Base-by-base conservation (phyloP, 2,329 filamentous ascomycete species). In the Rosellinia necatrix region DNA sequence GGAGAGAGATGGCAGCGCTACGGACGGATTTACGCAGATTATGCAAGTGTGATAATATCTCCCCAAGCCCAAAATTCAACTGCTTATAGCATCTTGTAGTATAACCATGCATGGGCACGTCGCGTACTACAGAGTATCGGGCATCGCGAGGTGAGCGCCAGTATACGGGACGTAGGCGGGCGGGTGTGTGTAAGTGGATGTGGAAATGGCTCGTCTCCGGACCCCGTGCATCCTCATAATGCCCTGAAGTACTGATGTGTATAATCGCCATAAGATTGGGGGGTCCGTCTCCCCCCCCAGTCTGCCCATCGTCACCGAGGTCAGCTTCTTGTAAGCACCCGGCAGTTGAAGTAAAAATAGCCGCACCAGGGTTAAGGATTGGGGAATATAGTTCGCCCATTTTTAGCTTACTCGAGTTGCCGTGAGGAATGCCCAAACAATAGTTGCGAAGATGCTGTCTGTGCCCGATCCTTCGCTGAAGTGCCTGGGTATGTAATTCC, bases 61-160 rank as follows among this genome's bases (percentile, higher is more conserved):
- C 32, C 43, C 56, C 42, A 29, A 30, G 46, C 48, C 19, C 15
- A 44, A 15, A 29, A 22, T n/a, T n/a, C n/a, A n/a, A n/a, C n/a
- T n/a, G 32, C 43, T 55, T 51, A 59, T 61, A 54, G 34, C 27
- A 62, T 58, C 58, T 53, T 35, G 38, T 37, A 32, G 51, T 58
- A 56, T 49, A 46, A 49, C 57, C 58, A 50, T 53, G 42, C 52
- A 49, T 40, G 19, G 22, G 21, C 37, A 42, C 29, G 17, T 43
- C n/a, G n/a, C n/a, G n/a, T n/a, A n/a, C n/a, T 30, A 12, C 41
- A 37, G 42, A 22, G 41, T 38, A 48, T 59, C 47, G 51, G 48
- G 37, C 50, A 30, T 48, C 17, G 30, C 49, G 29, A 56, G n/a
- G 24, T 15, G 35, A 37, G 21, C 35, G 21, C 37, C 9, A 29